Base-by-base conservation (phyloP, 371 early-diverging fungal species). In the Mucor circinelloides region DNA sequence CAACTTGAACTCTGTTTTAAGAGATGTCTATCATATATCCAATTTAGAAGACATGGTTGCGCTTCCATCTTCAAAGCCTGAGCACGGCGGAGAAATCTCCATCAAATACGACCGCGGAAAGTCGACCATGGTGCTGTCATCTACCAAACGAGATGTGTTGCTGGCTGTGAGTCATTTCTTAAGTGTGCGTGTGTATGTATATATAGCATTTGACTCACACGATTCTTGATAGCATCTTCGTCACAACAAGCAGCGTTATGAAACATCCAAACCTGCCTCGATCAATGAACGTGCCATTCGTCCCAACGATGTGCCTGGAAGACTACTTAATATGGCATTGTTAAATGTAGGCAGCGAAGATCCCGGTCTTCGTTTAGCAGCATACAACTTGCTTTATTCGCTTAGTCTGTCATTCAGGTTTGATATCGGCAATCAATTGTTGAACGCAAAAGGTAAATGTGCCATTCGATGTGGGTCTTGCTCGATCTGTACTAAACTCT, bases 261-360 rank as follows among this genome's bases (percentile, higher is more conserved):
- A 91, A 52, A 69, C 86, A 48, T 85, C 91, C 23, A 87, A 86
- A 38, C 91, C 91, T 5, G 72, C 83, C 0, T 83, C 82, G 15
- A 77, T 88, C n/a, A 80, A 80, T 17, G 89, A 93, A 48, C 86
- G 94, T 32, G 85, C 85, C 0, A 89, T 97, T 55, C 85, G 93
- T 30, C 96, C 96, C 1, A 86, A 85, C 19, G 96, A 96, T 83
- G 95, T 96, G 0, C 94, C 97, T 0, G 97, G 96, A 5, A 90
- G 94, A 27, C 75, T 97, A 50, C 84, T 97, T 42, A 96, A 95
- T 71, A 95, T 97, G 88, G 93, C 96, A 10, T 71, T 97, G 63
- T 77, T 95, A 40, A 95, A 95, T 73, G 76, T 94, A 21, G 94
- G 94, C 2, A 91, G 92, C 23, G 89, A 88, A 31, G 91, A 94